phyloP scores from a whole-genome alignment of 805 yeast genomes.

The Spathaspora boniae region DNA sequence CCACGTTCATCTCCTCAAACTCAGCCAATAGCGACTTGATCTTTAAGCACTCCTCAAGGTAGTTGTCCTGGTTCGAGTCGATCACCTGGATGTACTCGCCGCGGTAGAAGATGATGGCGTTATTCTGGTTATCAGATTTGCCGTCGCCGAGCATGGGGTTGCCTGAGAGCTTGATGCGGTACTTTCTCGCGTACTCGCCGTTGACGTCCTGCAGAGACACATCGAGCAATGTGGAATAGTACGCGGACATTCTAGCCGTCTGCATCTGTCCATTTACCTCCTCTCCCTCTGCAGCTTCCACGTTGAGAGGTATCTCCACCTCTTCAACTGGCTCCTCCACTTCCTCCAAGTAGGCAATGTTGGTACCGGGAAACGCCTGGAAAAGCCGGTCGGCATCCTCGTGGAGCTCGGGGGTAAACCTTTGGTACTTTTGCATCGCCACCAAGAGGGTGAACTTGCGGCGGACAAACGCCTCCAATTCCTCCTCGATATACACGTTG shows the following conservation, averaged over 20 bases:
- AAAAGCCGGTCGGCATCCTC: constrained; percentile 68
- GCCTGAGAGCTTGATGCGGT: constrained; percentile 76
- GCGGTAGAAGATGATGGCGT: constrained; percentile 78
- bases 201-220: constrained; percentile 46
- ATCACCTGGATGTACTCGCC: constrained; percentile 94
- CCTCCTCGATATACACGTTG: constrained; percentile 15
- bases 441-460: constrained; percentile 78
- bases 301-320: no score
- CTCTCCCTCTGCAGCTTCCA: no score
- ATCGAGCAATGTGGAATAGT: constrained; percentile 60
- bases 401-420: constrained; percentile 54
- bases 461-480: constrained; percentile 47
- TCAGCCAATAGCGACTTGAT: constrained; percentile 85
- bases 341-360: constrained; percentile 51
- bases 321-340: constrained; percentile 43
- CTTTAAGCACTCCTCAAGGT: constrained; percentile 89
- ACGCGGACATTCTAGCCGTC: no score
- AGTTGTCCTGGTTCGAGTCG: constrained; percentile 96
- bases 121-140: constrained; percentile 92
- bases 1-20: constrained; percentile 71
- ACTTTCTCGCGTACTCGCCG: constrained; percentile 40
- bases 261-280: no score
- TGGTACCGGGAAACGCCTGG: constrained; percentile 67
- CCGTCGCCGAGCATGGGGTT: constrained; percentile 97
- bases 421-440: constrained; percentile 81